Conservation (phyloP, 2,329 filamentous ascomycete species). For the Lasiodiplodia hormozganensis region DNA sequence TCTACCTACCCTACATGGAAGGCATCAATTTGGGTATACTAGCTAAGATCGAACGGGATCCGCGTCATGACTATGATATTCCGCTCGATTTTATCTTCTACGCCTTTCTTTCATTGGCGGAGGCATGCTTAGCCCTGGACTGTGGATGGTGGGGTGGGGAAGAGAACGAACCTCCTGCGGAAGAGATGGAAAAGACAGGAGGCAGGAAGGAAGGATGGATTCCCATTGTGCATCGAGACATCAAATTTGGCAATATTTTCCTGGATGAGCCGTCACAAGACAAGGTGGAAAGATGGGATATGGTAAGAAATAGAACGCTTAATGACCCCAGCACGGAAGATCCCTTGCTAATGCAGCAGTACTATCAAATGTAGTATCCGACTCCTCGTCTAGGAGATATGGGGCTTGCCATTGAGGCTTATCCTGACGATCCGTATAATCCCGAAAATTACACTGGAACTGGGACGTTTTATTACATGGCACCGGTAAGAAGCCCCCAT, state of each 20-base stretch:
- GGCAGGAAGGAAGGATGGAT: slow-evolving; percentile 9
- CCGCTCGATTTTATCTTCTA: slow-evolving; percentile 1
- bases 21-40: not conserved
- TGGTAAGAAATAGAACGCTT: not conserved
- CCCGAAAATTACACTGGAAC: not conserved
- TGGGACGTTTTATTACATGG: not conserved
- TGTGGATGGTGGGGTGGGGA: slow-evolving; percentile 13
- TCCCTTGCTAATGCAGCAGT: not conserved
- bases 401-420: slow-evolving; percentile 1
- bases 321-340: not conserved
- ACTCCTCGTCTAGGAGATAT: not conserved
- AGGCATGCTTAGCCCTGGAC: slow-evolving; percentile 13
- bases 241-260: not conserved
- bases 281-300: not conserved
- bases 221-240: slow-evolving; percentile 13
- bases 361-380: not conserved
- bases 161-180: not conserved
- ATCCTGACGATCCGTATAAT: slow-evolving; percentile 10
- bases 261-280: not conserved
- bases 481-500: not conserved
- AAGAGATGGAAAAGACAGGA: not conserved
- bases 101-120: not conserved
- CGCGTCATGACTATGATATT: too few species aligned
- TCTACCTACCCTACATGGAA: not conserved
- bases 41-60: not conserved